Base-by-base conservation (phyloP, 2,329 filamentous ascomycete genomes). In the Gliomastix tumulicola region DNA sequence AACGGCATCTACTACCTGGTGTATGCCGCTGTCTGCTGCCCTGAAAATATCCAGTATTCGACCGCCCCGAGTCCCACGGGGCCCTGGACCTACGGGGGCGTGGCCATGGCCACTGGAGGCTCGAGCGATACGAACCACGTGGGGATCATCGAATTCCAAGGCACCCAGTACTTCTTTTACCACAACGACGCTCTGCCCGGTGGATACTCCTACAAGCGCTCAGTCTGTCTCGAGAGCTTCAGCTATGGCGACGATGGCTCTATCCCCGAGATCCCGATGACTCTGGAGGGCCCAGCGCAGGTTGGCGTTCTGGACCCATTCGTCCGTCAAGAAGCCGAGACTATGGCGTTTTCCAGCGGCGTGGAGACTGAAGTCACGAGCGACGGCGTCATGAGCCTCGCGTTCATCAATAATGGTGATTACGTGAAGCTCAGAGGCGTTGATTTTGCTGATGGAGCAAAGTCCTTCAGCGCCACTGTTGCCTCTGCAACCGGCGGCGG, bases 341-440 rank as follows among this genome's bases (percentile, higher is more conserved):
- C 51, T 21, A 54, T 55, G 4, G 54, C 53, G 18, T 56, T 45
- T 34, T 49, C 51, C n/a, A 35, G 33, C 8, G 49, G 49, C 17
- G 21, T 51, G 30, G 43, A 49, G 39, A 46, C 44, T 13, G 47
- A 50, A 31, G 25, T 19, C 7, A 45, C 41, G 35, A 43, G 41
- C 34, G 48, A 55, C 32, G 54, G 50, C 17, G 49, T 49, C 12
- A 44, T 51, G 13, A 39, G 49, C 32, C 48, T 57, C 13, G 38
- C 34, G 19, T 43, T 33, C 30, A 50, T 54, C 47, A 45, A 46
- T 39, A 49, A 55, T 43, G 45, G 45, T 15, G 54, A 53, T 41
- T 56, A 57, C 40, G 48, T 57, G 44, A 56, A 55, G 42, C 47
- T 56, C 38, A 46, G 45, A 25, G 54, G 54, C 20, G 54, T 56